Percentiles rank a stretch among this genome's conserved stretches.
Conservation (phyloP, 345 rosid species). For the Syzygium grande region DNA sequence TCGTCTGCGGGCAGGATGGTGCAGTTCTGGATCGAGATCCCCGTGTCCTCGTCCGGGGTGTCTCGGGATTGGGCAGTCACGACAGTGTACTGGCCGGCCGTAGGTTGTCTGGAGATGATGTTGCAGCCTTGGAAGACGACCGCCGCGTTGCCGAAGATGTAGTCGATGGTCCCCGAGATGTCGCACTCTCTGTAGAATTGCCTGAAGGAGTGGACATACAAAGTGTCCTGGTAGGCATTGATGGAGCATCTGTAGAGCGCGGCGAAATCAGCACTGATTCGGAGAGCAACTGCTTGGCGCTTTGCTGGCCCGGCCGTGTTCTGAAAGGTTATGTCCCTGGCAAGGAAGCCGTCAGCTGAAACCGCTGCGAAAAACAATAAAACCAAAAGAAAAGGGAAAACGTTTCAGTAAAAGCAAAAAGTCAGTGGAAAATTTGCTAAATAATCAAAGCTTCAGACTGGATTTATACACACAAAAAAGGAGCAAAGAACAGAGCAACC, state of each 20-base stretch:
- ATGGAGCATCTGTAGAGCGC: constrained; percentile 56
- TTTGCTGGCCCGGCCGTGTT: constrained; percentile 76
- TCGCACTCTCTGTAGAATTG: constrained; percentile 82
- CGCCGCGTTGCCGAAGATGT: constrained; percentile 69
- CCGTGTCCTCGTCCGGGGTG: constrained; percentile 52
- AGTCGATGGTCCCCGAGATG: constrained; percentile 66
- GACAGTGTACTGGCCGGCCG: constrained; percentile 58
- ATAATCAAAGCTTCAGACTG: neutral
- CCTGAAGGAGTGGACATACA: constrained; percentile 61
- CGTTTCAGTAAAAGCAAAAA: neutral
- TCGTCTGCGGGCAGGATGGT: constrained; percentile 54
- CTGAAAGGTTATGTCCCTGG: constrained; percentile 56
- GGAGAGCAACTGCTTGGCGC: constrained; percentile 76
- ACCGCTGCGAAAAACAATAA: constrained; percentile 34
- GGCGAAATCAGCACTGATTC: constrained; percentile 57
- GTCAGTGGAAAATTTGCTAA: neutral
- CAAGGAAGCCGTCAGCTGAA: constrained; percentile 72
- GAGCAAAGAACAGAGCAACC: neutral
- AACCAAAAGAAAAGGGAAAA: neutral
- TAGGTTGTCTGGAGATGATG: constrained; percentile 55
- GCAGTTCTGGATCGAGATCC: constrained; percentile 77
- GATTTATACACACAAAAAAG: neutral
- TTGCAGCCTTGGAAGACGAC: constrained; percentile 68
- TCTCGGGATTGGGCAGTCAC: constrained; percentile 75
- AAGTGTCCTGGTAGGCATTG: constrained; percentile 64